These are phyloP conservation scores for Diaporthe eres DNA, from an alignment of 2,329 filamentous ascomycete species.

Conservation along the genomic window DNA sequence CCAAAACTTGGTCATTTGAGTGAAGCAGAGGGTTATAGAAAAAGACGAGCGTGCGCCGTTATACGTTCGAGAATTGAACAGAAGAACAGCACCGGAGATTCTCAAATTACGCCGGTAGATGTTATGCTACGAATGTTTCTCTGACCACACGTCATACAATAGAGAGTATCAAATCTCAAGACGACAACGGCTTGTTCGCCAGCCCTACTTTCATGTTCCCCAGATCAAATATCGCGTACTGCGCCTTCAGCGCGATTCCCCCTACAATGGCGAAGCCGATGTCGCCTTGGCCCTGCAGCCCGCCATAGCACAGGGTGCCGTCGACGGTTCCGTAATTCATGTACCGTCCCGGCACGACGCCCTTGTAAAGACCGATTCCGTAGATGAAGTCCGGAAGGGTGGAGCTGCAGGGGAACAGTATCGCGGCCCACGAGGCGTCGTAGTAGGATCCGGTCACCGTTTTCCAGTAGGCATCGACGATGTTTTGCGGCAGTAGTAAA, in stretches of 20 bases:
- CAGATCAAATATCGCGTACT: slow-evolving; percentile 52
- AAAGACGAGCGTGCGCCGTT: background rate
- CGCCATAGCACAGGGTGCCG: slow-evolving; percentile 51
- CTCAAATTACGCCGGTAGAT: background rate
- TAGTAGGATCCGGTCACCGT: slow-evolving; percentile 54
- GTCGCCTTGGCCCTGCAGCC: slow-evolving; percentile 48
- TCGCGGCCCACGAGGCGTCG: slow-evolving; percentile 52
- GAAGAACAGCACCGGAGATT: background rate
- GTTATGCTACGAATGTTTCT: background rate
- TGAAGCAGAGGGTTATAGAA: background rate
- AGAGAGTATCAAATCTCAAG: background rate
- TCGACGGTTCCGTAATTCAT: slow-evolving; percentile 52
- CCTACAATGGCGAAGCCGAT: slow-evolving; percentile 50
- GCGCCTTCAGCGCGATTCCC: slow-evolving; percentile 50
- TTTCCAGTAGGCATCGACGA: slow-evolving; percentile 58
- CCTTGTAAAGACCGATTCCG: slow-evolving; percentile 51
- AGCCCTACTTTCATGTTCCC: slow-evolving; percentile 59
- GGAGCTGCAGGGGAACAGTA: slow-evolving; percentile 54
- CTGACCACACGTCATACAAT: background rate
- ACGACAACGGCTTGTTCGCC: slow-evolving; percentile 49
- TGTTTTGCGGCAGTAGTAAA: slow-evolving; percentile 52
- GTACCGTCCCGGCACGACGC: slow-evolving; percentile 53
- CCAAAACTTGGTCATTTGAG: background rate
- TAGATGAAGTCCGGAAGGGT: slow-evolving; percentile 53
- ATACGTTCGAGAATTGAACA: background rate